These are phyloP conservation scores for Pulveroboletus sp. DNA, from an alignment of 768 basidiomycete species.

Conservation along the genomic window DNA sequence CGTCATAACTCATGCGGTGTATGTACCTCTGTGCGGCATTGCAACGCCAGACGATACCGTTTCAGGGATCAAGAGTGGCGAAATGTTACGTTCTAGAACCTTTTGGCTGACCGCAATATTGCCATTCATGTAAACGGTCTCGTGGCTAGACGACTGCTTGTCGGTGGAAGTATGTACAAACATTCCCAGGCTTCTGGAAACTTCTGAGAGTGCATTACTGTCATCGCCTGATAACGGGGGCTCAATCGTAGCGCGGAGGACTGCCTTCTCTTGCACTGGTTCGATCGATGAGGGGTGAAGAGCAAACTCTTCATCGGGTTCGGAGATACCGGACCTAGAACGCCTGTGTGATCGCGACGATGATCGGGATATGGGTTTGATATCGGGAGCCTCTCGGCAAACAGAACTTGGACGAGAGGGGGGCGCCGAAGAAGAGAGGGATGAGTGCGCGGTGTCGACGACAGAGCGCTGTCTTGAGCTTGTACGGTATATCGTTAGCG, in stretches of 20 bases:
- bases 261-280: constrained; percentile 37
- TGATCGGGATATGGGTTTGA: constrained; percentile 41
- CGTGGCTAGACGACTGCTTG: constrained; percentile 21
- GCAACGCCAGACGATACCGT: constrained; percentile 5
- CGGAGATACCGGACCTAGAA: constrained; percentile 28
- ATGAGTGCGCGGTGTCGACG: constrained; percentile 13
- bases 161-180: constrained; percentile 9
- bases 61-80: constrained; percentile 9
- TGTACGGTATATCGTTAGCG: constrained; percentile 5
- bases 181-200: constrained; percentile 18
- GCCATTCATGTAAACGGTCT: constrained; percentile 21
- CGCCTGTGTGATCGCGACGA: constrained; percentile 50
- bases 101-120: constrained; percentile 11
- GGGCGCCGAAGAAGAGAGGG: constrained; percentile 16
- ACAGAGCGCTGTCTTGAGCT: constrained; percentile 1
- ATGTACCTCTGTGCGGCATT: constrained; percentile 17
- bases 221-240: constrained; percentile 9
- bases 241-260: constrained; percentile 13
- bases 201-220: constrained; percentile 16
- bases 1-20: not conserved
- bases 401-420: constrained; percentile 29
- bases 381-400: constrained; percentile 29
- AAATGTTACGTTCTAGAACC: constrained; percentile 11
- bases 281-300: constrained; percentile 18
- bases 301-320: constrained; percentile 16